These are phyloP conservation scores for Gentiana dahurica DNA, from an alignment of 257 asterid genomes.

Conservation along the genomic window DNA sequence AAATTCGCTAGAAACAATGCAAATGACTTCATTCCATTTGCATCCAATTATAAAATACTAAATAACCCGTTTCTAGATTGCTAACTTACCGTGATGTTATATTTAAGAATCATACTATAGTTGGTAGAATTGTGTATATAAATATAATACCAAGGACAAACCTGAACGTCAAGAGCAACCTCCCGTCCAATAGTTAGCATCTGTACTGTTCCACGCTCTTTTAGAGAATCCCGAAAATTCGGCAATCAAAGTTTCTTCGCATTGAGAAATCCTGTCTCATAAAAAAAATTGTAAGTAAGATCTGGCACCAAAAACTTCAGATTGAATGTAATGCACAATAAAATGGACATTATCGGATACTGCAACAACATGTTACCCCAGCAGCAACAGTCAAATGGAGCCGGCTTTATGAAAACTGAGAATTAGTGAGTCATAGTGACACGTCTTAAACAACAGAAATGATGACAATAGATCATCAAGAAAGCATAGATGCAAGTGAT, in stretches of 20 bases:
- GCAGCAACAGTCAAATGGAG: constrained; percentile 95
- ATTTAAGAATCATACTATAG: no score
- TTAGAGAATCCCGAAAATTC: constrained; percentile 80
- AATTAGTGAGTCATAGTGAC: constrained; percentile 85
- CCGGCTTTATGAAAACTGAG: constrained; percentile 92
- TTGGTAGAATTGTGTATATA: no score
- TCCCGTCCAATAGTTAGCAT: constrained; percentile 97
- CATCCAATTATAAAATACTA: no score
- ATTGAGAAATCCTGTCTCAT: constrained; percentile 76
- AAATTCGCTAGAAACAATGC: no score
- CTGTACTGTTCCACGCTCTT: constrained; percentile 84
- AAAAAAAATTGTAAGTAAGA: constrained; percentile 44
- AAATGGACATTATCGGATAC: constrained; percentile 59
- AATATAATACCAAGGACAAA: no score
- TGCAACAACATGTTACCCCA: constrained; percentile 95
- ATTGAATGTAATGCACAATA: constrained; percentile 65
- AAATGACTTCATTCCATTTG: no score
- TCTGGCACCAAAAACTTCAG: constrained; percentile 44
- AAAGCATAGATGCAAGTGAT: constrained; percentile 16
- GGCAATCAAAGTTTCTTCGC: constrained; percentile 93
- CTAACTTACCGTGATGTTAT: no score
- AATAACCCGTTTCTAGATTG: no score
- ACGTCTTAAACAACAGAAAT: constrained; percentile 28
- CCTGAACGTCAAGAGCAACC: constrained; percentile 98
- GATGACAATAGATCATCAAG: constrained; percentile 17